These are phyloP conservation scores for Yamadazyma taylorii DNA, from an alignment of 1,139 yeast species.

Conservation along the genomic window DNA sequence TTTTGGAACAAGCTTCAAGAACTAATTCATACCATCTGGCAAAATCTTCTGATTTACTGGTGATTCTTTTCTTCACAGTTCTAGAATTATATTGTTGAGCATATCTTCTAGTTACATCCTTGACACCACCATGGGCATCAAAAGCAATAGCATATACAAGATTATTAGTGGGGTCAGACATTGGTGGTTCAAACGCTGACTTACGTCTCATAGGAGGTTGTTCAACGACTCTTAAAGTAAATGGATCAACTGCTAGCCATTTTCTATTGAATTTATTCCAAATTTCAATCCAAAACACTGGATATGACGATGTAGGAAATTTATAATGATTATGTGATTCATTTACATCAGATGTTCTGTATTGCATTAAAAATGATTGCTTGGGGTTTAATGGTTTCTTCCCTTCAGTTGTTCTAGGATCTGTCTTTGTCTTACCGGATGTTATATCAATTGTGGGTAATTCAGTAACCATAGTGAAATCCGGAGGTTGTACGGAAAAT, in stretches of 20 bases:
- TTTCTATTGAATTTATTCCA: conserved; percentile 73
- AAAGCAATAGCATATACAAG: conserved; percentile 76
- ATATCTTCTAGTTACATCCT: conserved; percentile 87
- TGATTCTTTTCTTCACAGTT: conserved; percentile 70
- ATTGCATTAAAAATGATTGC: conserved; percentile 29
- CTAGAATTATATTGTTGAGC: conserved; percentile 70
- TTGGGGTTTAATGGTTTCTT: conserved; percentile 7
- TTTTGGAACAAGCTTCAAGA: conserved; percentile 25
- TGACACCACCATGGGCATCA: conserved; percentile 61
- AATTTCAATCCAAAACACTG: conserved; percentile 91
- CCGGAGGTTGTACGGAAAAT: conserved; percentile 87
- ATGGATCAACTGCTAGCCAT: conserved; percentile 89
- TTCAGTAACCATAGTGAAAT: conserved; percentile 51
- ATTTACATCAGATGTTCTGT: conserved; percentile 9
- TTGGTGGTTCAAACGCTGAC: conserved; percentile 77
- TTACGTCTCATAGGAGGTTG: conserved; percentile 55
- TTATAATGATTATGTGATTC: conserved; percentile 7
- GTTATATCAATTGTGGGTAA: conserved; percentile 16
- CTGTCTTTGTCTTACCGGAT: conserved; percentile 2
- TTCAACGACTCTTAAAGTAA: conserved; percentile 64
- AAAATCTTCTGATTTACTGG: conserved; percentile 53
- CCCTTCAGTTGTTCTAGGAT: not conserved
- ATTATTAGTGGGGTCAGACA: conserved; percentile 56
- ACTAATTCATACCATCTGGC: conserved; percentile 61
- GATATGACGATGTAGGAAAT: conserved; percentile 45